phyloP scores from a whole-genome alignment of 768 basidiomycete species.

The Clavulina sp. region DNA sequence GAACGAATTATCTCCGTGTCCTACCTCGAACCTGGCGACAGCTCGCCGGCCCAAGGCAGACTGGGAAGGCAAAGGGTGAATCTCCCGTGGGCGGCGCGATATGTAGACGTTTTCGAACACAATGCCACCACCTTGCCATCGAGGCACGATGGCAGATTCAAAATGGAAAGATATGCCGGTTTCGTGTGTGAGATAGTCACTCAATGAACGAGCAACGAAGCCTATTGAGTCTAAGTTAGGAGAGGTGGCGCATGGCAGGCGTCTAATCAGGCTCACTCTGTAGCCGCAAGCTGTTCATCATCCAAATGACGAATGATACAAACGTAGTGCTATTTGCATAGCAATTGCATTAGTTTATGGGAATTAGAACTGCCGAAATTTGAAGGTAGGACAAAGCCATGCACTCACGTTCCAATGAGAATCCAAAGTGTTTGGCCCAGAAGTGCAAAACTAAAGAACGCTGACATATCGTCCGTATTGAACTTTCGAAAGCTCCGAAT shows the following conservation, averaged over 20 bases:
- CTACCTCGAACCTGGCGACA: slow-evolving; percentile 58
- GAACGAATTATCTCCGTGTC: slow-evolving; percentile 36
- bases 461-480: slow-evolving; percentile 92
- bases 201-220: slow-evolving; percentile 72
- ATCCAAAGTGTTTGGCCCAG: slow-evolving; percentile 96
- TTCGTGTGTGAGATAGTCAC: slow-evolving; percentile 82
- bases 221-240: slow-evolving; percentile 26
- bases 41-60: slow-evolving; percentile 17
- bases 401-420: slow-evolving; percentile 69
- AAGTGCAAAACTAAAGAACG: slow-evolving; percentile 89
- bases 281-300: slow-evolving; percentile 67
- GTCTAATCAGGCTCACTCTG: slow-evolving; percentile 37
- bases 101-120: slow-evolving; percentile 96
- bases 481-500: slow-evolving; percentile 88
- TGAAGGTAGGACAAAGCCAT: not conserved
- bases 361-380: not conserved
- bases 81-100: slow-evolving; percentile 45
- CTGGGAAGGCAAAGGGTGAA: slow-evolving; percentile 6
- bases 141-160: slow-evolving; percentile 94
- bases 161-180: slow-evolving; percentile 91
- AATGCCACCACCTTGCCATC: slow-evolving; percentile 89
- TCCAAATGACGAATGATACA: slow-evolving; percentile 82
- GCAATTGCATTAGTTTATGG: not conserved
- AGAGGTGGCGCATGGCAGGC: not conserved
- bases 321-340: slow-evolving; percentile 61